phyloP scores from a whole-genome alignment of 177 flowering plant genomes.

The Telopea speciosissima region DNA sequence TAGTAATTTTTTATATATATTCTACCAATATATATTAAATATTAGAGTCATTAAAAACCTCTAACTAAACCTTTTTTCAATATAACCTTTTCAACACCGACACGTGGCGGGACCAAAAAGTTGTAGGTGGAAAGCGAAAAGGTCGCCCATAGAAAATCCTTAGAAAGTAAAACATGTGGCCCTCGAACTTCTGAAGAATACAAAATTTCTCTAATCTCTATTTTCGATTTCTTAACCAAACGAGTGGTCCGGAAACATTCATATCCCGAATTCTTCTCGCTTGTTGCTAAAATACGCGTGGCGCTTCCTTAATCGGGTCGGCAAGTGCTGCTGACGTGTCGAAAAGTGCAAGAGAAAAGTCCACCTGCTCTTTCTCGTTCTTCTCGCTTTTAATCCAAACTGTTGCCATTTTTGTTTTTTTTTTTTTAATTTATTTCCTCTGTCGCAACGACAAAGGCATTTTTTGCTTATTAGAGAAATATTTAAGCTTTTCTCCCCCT shows the following conservation, averaged over 20 bases:
- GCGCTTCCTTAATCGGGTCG: constrained; percentile 12
- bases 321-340: constrained; percentile 47
- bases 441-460: no score
- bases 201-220: neutral
- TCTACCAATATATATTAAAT: no score
- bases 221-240: neutral
- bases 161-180: neutral
- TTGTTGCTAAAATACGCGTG: constrained; percentile 17
- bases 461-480: no score
- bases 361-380: neutral
- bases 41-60: no score
- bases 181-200: neutral
- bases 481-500: no score
- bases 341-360: constrained; percentile 44
- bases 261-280: neutral
- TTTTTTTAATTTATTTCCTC: no score
- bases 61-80: no score
- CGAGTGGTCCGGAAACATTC: neutral
- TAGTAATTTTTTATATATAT: no score
- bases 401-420: constrained; percentile 16
- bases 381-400: neutral
- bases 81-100: neutral
- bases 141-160: neutral
- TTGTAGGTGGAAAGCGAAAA: neutral
- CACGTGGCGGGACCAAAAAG: neutral